Evolutionary conservation across 2,329 filamentous ascomycete genomes (phyloP), one percentile per base, ranked within the genome.

Genomic region (Aspergillus fischeri): DNA sequence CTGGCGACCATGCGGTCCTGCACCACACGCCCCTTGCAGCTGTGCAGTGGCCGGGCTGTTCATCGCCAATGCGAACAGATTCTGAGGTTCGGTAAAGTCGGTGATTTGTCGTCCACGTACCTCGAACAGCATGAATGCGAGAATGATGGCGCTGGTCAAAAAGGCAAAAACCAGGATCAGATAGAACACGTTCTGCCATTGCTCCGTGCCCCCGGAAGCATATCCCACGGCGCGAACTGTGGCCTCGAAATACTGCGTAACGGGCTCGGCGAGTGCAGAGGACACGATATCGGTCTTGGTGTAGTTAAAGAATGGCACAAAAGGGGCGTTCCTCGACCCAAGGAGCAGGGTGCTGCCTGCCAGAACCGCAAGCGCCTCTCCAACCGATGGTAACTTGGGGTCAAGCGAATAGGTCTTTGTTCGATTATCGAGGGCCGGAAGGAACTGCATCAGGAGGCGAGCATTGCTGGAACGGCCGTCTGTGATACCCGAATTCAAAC

Each of bases 41-140:
- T 76, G 71, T 2, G 77, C 67, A 5, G 76, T 80, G 0, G 81
- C 79, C 0, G 84, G 84, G 27, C 78, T 83, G 67, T 91, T 91
- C 53, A 92, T 78, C 1, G 88, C 87, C 0, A 92, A 73, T 0
- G 85, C 79, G 65, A 92, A 92, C 2, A 92, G 75, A 67, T 92
- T 92, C 54, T 87, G 84, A 0, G 89, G 88, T 65, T 93, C 89
- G 0, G 86, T 89, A 67, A 89, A 92, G 74, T 93, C 90, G 0
- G 88, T 92, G 7, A 93, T 83, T 24, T 90, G 81, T 0, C 84
- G 83, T 0, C 77, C 76, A 5, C 76, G 68, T 61, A 81, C 66
- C 53, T 83, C 77, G 49, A 83, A 67, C 52, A 87, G 70, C 60
- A 88, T 79, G 72, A 91, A 91, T 2, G 76, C 66, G 0, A 91